phyloP scores from a whole-genome alignment of 1,139 yeast species.

The Fermentozyma sake region DNA sequence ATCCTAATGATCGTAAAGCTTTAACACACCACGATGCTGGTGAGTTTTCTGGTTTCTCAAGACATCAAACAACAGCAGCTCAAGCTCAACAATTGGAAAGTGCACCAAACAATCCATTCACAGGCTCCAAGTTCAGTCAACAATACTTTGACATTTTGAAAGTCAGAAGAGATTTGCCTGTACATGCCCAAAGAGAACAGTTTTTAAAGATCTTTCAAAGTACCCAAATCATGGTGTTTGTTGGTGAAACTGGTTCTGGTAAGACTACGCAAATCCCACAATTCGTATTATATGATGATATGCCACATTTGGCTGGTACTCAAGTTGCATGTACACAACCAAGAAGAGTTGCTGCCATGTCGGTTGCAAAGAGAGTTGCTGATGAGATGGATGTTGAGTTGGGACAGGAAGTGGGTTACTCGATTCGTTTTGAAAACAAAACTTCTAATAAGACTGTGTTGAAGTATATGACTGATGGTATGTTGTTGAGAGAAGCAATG shows the following conservation, averaged over 20 bases:
- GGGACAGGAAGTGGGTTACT: slow-evolving; percentile 92
- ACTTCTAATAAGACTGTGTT: slow-evolving; percentile 75
- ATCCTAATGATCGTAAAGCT: slow-evolving; percentile 11
- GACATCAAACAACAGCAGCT: slow-evolving; percentile 70
- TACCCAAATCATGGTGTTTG: slow-evolving; percentile 94
- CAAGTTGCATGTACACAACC: slow-evolving; percentile 97
- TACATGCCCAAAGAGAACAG: slow-evolving; percentile 88
- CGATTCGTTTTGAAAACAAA: slow-evolving; percentile 88
- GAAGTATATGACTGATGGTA: slow-evolving; percentile 98
- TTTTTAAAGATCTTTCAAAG: slow-evolving; percentile 77
- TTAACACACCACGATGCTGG: slow-evolving; percentile 42
- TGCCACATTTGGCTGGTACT: slow-evolving; percentile 74
- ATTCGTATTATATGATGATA: slow-evolving; percentile 87
- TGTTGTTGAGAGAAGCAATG: slow-evolving; percentile 96
- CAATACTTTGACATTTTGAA: slow-evolving; percentile 75
- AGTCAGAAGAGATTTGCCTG: slow-evolving; percentile 83
- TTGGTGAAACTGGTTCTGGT: slow-evolving; percentile 98
- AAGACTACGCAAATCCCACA: slow-evolving; percentile 97
- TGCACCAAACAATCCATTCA: slow-evolving; percentile 71
- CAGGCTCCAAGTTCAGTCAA: slow-evolving; percentile 55
- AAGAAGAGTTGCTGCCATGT: slow-evolving; percentile 96
- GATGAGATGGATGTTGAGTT: slow-evolving; percentile 90
- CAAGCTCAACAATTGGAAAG: slow-evolving; percentile 66
- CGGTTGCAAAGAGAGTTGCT: slow-evolving; percentile 94
- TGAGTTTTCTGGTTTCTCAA: slow-evolving; percentile 49